Percentiles rank a stretch among this genome's conserved stretches.
Evolutionary conservation across 2,329 filamentous ascomycete species (phyloP).

Genomic region (Paramyrothecium sp.): DNA sequence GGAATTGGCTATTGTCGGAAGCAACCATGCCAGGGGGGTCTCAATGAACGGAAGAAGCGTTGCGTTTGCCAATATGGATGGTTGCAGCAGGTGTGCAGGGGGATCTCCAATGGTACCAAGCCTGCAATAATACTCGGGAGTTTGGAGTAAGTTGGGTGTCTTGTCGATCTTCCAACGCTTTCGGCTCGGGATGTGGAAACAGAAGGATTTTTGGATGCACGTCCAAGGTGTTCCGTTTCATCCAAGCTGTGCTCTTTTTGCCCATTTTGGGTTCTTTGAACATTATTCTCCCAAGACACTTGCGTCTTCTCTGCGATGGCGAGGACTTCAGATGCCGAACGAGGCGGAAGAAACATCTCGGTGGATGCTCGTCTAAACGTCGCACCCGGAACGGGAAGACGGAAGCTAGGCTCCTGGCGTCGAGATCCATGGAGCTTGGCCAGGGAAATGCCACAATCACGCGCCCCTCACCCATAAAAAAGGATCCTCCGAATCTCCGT

Average conservation of each 20-base stretch:
- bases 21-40: neutral
- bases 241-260: too few species aligned
- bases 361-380: neutral
- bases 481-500: conserved; percentile 2
- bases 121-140: neutral
- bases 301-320: too few species aligned
- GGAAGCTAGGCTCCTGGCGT: neutral
- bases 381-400: neutral
- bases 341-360: neutral
- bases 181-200: neutral
- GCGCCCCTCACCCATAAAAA: neutral
- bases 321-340: neutral
- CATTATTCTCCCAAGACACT: too few species aligned
- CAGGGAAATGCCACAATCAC: neutral
- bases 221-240: neutral
- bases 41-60: neutral
- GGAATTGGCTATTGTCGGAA: neutral
- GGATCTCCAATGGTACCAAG: neutral
- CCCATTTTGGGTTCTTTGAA: too few species aligned
- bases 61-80: neutral
- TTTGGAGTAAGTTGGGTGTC: neutral
- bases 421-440: neutral
- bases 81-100: neutral
- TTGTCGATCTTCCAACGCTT: neutral
- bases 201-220: neutral